Percentiles rank a stretch among this genome's conserved stretches.
Evolutionary conservation across 148 eudicot genomes (phyloP).

Genomic region (Polygonum aviculare): DNA sequence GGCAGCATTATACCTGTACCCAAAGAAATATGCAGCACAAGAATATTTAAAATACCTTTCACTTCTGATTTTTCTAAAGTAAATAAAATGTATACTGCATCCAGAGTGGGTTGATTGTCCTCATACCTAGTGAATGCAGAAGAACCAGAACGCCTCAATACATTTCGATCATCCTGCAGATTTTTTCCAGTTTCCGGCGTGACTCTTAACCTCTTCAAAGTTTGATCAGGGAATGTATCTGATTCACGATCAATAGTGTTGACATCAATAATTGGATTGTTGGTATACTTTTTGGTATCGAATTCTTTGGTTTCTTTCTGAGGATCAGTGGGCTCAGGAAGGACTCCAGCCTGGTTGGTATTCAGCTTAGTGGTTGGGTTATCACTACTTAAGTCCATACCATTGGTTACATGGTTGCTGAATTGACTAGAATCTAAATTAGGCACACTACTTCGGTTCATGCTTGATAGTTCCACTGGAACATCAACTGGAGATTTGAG

Average conservation of each 20-base stretch:
- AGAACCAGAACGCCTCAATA: conserved; percentile 32
- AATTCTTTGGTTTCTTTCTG: conserved; percentile 17
- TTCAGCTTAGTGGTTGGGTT: conserved; percentile 7
- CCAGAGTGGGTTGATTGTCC: neutral
- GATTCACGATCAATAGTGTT: conserved; percentile 10
- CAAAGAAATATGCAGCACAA: neutral
- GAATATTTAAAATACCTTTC: neutral
- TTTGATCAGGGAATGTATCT: conserved; percentile 21
- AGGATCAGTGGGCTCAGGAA: conserved; percentile 12
- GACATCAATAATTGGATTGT: conserved; percentile 14
- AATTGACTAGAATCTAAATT: conserved; percentile 12
- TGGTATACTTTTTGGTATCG: conserved; percentile 17
- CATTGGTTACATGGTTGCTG: conserved; percentile 11
- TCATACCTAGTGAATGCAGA: conserved; percentile 48
- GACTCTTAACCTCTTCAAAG: conserved; percentile 33
- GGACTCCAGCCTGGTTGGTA: neutral
- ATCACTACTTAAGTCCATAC: conserved; percentile 9
- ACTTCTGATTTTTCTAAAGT: neutral
- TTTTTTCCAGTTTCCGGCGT: conserved; percentile 19
- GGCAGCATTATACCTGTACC: conserved; percentile 39
- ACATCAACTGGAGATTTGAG: conserved; percentile 17
- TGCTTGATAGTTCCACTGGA: conserved; percentile 16
- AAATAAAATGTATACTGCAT: neutral
- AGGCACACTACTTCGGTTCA: conserved; percentile 13
- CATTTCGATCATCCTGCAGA: conserved; percentile 29